A percentile compares a stretch with the other conserved stretches of the same genome.
These are phyloP conservation scores for Trametes maxima DNA, from an alignment of 768 basidiomycete genomes.

Conservation along the genomic window DNA sequence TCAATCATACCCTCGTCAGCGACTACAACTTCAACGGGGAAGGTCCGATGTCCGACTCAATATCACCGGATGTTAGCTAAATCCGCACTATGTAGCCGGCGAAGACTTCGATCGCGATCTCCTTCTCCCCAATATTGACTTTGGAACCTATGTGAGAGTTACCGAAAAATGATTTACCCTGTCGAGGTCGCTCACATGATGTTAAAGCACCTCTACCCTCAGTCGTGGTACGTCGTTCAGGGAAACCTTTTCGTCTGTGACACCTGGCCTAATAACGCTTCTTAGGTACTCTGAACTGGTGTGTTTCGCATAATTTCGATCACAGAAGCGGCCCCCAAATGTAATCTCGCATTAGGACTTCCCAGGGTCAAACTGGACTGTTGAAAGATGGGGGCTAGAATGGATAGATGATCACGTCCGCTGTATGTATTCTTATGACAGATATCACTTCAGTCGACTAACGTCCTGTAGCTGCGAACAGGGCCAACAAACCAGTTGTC, in stretches of 20 bases:
- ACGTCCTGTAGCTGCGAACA: constrained; percentile 45
- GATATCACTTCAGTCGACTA: background rate
- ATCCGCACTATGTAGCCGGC: constrained; percentile 39
- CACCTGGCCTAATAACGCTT: no score
- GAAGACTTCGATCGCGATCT: constrained; percentile 57
- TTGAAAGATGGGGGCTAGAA: constrained; percentile 36
- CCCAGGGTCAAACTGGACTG: constrained; percentile 51
- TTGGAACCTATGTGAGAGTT: constrained; percentile 52
- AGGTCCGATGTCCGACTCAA: constrained; percentile 33
- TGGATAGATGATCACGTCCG: constrained; percentile 37
- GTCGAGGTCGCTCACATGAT: background rate
- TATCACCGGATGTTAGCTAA: background rate
- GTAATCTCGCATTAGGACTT: constrained; percentile 38
- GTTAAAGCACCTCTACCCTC: constrained; percentile 27
- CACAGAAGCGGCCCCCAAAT: background rate
- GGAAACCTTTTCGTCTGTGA: background rate
- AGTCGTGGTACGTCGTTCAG: constrained; percentile 24
- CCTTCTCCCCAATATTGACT: constrained; percentile 54
- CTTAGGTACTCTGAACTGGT: constrained; percentile 36
- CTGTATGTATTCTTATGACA: constrained; percentile 31
- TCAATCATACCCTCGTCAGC: constrained; percentile 44
- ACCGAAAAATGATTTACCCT: background rate
- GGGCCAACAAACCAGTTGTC: constrained; percentile 36
- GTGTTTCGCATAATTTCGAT: background rate
- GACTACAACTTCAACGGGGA: constrained; percentile 62